These are phyloP conservation scores for Plasmodium gallinaceum DNA, from an alignment of 169 alveolate species.

Conservation along the genomic window DNA sequence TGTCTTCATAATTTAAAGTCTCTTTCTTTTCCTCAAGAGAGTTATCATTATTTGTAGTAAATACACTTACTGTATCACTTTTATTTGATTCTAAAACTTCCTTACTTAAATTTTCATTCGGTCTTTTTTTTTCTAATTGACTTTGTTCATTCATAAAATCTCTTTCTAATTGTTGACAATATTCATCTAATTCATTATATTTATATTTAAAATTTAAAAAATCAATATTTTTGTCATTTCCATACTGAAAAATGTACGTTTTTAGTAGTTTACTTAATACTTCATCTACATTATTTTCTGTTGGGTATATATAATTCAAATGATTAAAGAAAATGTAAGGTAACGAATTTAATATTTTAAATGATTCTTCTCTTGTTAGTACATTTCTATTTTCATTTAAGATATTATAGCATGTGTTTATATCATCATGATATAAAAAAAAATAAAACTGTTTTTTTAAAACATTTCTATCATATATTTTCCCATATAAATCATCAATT, in stretches of 20 bases:
- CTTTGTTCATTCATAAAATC: neutral
- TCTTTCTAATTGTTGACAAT: constrained; percentile 28
- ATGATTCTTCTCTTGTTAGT: constrained; percentile 80
- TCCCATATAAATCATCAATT: constrained; percentile 84
- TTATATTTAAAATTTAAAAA: constrained; percentile 61
- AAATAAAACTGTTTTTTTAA: constrained; percentile 84
- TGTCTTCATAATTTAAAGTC: neutral
- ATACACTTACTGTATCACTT: neutral
- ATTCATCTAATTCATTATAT: constrained; percentile 59
- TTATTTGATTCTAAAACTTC: neutral
- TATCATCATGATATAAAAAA: constrained; percentile 84
- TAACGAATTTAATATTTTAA: constrained; percentile 77
- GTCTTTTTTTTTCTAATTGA: neutral
- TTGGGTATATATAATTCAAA: constrained; percentile 80
- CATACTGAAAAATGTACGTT: constrained; percentile 83
- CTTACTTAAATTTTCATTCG: neutral
- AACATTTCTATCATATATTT: constrained; percentile 81
- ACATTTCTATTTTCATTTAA: constrained; percentile 83
- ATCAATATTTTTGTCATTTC: constrained; percentile 63
- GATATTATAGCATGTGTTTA: constrained; percentile 79
- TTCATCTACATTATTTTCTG: constrained; percentile 79
- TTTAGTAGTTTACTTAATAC: constrained; percentile 79
- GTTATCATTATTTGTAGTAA: neutral
- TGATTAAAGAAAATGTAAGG: constrained; percentile 80
- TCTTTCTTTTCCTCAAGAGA: neutral